A percentile compares a stretch with the other conserved stretches of the same genome.
Conservation (phyloP, 495 filamentous ascomycete species). For the Aspergillus nanangensis region DNA sequence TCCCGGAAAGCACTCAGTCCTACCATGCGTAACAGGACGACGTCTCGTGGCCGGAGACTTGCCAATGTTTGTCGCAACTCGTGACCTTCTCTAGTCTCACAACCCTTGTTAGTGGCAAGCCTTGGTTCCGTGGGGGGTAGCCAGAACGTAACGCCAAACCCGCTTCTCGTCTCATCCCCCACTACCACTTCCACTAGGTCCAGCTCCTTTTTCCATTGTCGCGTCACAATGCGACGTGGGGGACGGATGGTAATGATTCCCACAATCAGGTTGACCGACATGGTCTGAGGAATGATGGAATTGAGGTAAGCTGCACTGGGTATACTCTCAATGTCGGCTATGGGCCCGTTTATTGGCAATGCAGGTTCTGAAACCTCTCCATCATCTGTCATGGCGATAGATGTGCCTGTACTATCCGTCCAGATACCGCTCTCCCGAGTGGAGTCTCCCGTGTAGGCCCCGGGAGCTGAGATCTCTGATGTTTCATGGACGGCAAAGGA, state of each 20-base stretch:
- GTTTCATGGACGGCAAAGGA: constrained; percentile 62
- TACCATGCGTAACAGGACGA: constrained; percentile 71
- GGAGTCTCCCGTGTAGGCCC: constrained; percentile 14
- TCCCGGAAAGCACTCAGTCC: constrained; percentile 69
- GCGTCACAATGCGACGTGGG: constrained; percentile 54
- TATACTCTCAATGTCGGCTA: constrained; percentile 66
- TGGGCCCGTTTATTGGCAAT: constrained; percentile 20
- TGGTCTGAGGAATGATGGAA: constrained; percentile 72
- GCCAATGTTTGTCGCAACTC: constrained; percentile 39
- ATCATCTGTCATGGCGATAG: constrained; percentile 12
- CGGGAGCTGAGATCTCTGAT: constrained; percentile 23
- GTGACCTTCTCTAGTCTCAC: constrained; percentile 24
- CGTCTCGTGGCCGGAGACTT: constrained; percentile 60
- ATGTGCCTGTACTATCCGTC: constrained; percentile 20
- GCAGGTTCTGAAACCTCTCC: constrained; percentile 8
- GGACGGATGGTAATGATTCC: constrained; percentile 69
- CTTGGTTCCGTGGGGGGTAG: constrained; percentile 34
- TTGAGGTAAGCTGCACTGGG: constrained; percentile 64
- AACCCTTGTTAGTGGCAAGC: constrained; percentile 15
- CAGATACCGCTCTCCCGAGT: constrained; percentile 22
- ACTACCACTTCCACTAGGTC: constrained; percentile 74
- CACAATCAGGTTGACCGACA: constrained; percentile 72
- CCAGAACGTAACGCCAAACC: constrained; percentile 85
- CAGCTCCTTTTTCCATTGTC: constrained; percentile 43
- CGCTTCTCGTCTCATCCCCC: constrained; percentile 79